These are phyloP conservation scores for Pichia scutulata DNA, from an alignment of 805 yeast species.

Conservation along the genomic window DNA sequence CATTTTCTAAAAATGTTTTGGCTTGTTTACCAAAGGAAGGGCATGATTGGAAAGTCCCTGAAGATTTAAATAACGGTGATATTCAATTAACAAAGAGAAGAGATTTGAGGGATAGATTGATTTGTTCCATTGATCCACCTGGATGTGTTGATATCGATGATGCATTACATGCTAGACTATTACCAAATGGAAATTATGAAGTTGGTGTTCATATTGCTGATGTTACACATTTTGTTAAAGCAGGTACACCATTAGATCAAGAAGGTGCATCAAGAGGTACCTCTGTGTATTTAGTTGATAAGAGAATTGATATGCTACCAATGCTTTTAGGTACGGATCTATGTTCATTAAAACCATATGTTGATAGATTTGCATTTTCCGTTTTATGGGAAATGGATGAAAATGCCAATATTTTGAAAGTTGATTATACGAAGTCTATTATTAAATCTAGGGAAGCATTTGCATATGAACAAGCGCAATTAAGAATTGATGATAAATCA, in stretches of 20 bases:
- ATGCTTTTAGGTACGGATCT: constrained; percentile 89
- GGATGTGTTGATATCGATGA: constrained; percentile 98
- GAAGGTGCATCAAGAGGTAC: constrained; percentile 98
- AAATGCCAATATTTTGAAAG: constrained; percentile 75
- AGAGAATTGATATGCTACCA: constrained; percentile 98
- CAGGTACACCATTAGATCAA: constrained; percentile 83
- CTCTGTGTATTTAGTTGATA: constrained; percentile 92
- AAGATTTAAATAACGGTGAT: constrained; percentile 45
- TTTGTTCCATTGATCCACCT: constrained; percentile 97
- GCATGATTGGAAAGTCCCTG: constrained; percentile 86
- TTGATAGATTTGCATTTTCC: constrained; percentile 92
- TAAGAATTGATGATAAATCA: constrained; percentile 71
- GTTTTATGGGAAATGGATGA: constrained; percentile 92
- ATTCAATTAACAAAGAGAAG: constrained; percentile 54
- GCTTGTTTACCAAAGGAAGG: constrained; percentile 93
- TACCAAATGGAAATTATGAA: constrained; percentile 92
- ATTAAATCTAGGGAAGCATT: constrained; percentile 91
- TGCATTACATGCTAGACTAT: constrained; percentile 78
- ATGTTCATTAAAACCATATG: constrained; percentile 91
- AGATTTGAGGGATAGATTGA: constrained; percentile 81
- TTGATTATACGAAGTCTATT: constrained; percentile 76
- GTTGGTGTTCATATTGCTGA: constrained; percentile 99
- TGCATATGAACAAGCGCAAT: constrained; percentile 88
- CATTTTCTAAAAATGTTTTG: constrained; percentile 85
- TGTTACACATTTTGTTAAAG: constrained; percentile 93